Evolutionary conservation across 2,329 filamentous ascomycete genomes (phyloP), one percentile per base, ranked within the genome.

Genomic region (Sarocladiaceae sp.): DNA sequence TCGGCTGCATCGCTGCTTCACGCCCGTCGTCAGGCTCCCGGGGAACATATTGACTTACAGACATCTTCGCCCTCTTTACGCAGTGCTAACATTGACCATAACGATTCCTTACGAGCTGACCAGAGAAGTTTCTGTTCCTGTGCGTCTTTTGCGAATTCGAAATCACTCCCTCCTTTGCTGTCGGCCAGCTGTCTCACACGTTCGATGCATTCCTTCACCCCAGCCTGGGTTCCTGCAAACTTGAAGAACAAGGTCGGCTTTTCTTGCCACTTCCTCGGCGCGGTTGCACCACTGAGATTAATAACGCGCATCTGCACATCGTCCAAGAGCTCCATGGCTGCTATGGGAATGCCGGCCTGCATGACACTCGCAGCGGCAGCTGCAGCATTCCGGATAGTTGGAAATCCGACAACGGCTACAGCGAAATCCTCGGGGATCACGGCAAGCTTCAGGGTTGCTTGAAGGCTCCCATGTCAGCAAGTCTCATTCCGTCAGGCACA

Each of bases 271-370:
- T 81, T 79, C 5, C 79, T 72, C 15, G 83, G 84, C 7, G 81
- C 78, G 0, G 87, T 90, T 3, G 82, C 82, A 1, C 87, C 86
- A 11, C 86, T 81, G 51, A 84, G 75, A 68, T 94, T 94, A 63
- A 94, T 84, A 0, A 93, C 87, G 57, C 76, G 79, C 89, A 94
- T 94, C 68, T 92, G 88, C 3, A 93, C 86, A 53, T 94, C 89
- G 63, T 94, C 89, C 87, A 94, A 90, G 59, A 94, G 83, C 68
- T 94, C 89, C 81, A 92, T 86, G 3, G 86, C 86, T 1, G 85
- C 87, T 6, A 92, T 78, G 0, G 86, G 87, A 3, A 91, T 76
- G 0, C 86, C 88, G 1, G 83, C 78, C 59, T 87, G 82, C 76
- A 93, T 87, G n/a, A 93, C 82, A 48, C 80, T 81, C 2, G 86